Evolutionary conservation across 2,329 filamentous ascomycete species (phyloP), one percentile per base, ranked within the genome.

Genomic region (Apiospora saccharicola): DNA sequence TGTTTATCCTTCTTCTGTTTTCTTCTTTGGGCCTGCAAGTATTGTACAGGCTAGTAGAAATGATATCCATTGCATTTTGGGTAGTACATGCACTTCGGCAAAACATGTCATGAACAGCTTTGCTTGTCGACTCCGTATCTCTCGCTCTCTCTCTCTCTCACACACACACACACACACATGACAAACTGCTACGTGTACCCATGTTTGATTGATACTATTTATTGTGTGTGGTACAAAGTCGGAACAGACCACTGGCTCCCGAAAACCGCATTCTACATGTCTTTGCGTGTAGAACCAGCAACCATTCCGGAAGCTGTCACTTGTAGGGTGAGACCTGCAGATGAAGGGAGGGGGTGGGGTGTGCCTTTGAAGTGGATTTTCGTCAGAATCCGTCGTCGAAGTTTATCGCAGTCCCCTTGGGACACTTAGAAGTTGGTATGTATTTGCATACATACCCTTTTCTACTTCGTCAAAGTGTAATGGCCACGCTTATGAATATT

Each of bases 311-410:
- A 46, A 47, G 22, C 67, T 69, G n/a, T n/a, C 19, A 49, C 67
- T 46, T 69, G 47, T n/a, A 69, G 44, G 37, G 67, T 49, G 44
- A 49, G 44, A 69, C 67, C 26, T 49, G 67, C 67, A 49, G 67
- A 26, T 26, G 51, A 13, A 19, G 57, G 30, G 26, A 30, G 26
- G 26, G 34, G 57, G 57, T 37, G 57, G 34, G 57, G 57, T 41
- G 51, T 51, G 57, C 10, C 34, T 37, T 64, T 12, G 57, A 24
- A 64, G 14, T 41, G 57, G 37, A 37, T 41, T 41, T 41, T 64
- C 22, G n/a, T 24, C 34, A 41, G 34, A 41, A 8, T 64, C 51
- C 6, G 51, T 30, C 24, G 24, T 64, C 57, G 34, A 22, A 22
- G 2, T 34, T n/a, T 22, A 41, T 64, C 34, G 34, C 57, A 64